phyloP scores from a whole-genome alignment of 768 basidiomycete genomes.

The Tubosaeta brunneosetosa region DNA sequence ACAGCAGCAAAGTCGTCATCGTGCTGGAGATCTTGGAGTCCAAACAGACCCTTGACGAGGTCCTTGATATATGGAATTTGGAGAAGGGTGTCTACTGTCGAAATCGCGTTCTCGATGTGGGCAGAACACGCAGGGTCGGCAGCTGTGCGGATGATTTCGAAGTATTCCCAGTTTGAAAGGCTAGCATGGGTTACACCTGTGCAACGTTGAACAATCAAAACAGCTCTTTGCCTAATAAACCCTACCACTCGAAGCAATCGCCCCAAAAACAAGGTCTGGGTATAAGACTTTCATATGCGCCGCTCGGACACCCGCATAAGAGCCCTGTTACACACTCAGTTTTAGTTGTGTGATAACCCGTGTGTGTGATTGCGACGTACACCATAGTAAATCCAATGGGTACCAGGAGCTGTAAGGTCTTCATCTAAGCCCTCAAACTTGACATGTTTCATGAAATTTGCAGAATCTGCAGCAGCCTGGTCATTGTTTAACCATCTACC shows the following conservation, averaged over 20 bases:
- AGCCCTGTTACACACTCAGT: conserved; percentile 47
- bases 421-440: conserved; percentile 67
- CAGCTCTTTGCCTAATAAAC: background rate
- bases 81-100: conserved; percentile 60
- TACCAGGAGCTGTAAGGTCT: conserved; percentile 64
- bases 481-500: conserved; percentile 82
- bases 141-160: conserved; percentile 70
- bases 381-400: conserved; percentile 93
- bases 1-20: conserved; percentile 77
- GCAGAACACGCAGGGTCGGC: conserved; percentile 60
- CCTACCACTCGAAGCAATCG: conserved; percentile 82
- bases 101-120: conserved; percentile 54
- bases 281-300: conserved; percentile 88
- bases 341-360: background rate
- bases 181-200: conserved; percentile 82
- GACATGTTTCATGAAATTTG: conserved; percentile 83
- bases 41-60: conserved; percentile 71
- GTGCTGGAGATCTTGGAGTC: conserved; percentile 59
- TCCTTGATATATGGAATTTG: conserved; percentile 41
- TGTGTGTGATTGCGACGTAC: conserved; percentile 38
- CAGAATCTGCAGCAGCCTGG: conserved; percentile 87
- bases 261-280: conserved; percentile 83
- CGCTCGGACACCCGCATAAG: conserved; percentile 89
- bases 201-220: background rate
- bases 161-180: conserved; percentile 82